Base-by-base conservation (phyloP, 192 early-diverging fungal species). In the Podila epicladia region DNA sequence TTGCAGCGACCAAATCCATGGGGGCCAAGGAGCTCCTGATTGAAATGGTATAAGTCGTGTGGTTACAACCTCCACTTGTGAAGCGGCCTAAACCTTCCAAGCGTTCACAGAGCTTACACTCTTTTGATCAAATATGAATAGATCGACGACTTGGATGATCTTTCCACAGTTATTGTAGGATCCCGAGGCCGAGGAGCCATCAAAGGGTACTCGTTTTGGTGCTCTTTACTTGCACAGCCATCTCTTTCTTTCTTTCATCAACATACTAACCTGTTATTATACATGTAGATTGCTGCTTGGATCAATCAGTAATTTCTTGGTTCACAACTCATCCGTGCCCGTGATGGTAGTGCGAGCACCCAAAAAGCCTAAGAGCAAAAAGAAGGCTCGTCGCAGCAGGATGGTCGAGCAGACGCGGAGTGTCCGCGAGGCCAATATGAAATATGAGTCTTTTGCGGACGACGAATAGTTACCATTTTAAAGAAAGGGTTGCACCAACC, bases 311-410 rank as follows among this genome's bases (percentile, higher is more conserved):
- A 86, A 85, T 17, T 88, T 84, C 60, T 65, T 88, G 31, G 85
- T 88, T 9, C 87, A 88, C 62, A 88, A 88, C 51, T 86, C 85
- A 11, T 75, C 85, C 12, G 85, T 85, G 4, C 87, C 87, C 2
- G 87, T 88, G 19, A 79, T 84, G 41, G 87, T 88, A 4, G 82
- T 88, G 28, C 72, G 78, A 15, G 73, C 72, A 12, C 83, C 83
- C 8, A 85, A 83, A 37, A 85, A 83, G 53, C 64, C 71, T 31
- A 85, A 80, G 33, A 65, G 65, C 8, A 83, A 83, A 67, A 85
- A 76, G 59, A 75, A 82, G 38, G 26, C 65, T 0, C 51, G 77
- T 28, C 57, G 48, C 7, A 55, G 71, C 49, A 71, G 71, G 6
- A 4, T 65, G 15, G 6, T 61, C 3, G 77, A 80, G 20, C 77